A percentile compares a stretch with the other conserved stretches of the same genome.
These are phyloP conservation scores for Saitozyma sp. DNA, from an alignment of 768 basidiomycete species.

Conservation along the genomic window DNA sequence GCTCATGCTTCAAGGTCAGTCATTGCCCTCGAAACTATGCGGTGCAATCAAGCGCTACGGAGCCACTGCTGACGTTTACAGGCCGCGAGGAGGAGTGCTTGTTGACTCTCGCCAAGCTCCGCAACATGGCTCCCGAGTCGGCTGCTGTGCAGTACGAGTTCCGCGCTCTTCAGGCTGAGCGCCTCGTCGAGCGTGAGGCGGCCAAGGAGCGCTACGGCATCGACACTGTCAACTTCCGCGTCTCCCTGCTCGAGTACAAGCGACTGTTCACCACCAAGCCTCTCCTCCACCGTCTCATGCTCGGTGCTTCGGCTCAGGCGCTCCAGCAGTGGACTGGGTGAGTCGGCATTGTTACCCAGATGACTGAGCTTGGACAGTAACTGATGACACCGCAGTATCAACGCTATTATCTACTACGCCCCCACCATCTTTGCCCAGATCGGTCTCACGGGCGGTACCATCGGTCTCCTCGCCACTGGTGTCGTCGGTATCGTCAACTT, in stretches of 20 bases:
- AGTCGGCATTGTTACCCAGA: background rate
- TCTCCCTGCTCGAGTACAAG: conserved; percentile 64
- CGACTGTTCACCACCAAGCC: conserved; percentile 60
- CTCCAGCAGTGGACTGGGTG: conserved; percentile 78
- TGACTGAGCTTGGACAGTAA: background rate
- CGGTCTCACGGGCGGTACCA: conserved; percentile 64
- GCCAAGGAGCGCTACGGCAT: conserved; percentile 57
- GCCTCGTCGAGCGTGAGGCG: conserved; percentile 71
- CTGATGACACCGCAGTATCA: conserved; percentile 15
- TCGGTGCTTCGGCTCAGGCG: conserved; percentile 71
- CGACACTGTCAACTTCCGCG: conserved; percentile 58
- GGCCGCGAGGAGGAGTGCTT: conserved; percentile 75
- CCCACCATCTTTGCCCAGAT: conserved; percentile 65
- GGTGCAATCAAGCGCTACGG: background rate
- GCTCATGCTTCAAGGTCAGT: conserved; percentile 60
- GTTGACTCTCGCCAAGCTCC: conserved; percentile 63
- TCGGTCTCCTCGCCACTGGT: conserved; percentile 64
- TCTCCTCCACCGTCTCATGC: conserved; percentile 61
- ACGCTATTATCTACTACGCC: conserved; percentile 68
- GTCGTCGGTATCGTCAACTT: conserved; percentile 76
- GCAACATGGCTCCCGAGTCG: conserved; percentile 60
- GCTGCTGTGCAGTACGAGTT: conserved; percentile 63
- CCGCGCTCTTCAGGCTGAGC: conserved; percentile 63
- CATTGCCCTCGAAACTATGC: background rate
- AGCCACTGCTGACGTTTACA: conserved; percentile 41